Base-by-base conservation (phyloP, 116 monocot species). In the Thalassia testudinum region DNA sequence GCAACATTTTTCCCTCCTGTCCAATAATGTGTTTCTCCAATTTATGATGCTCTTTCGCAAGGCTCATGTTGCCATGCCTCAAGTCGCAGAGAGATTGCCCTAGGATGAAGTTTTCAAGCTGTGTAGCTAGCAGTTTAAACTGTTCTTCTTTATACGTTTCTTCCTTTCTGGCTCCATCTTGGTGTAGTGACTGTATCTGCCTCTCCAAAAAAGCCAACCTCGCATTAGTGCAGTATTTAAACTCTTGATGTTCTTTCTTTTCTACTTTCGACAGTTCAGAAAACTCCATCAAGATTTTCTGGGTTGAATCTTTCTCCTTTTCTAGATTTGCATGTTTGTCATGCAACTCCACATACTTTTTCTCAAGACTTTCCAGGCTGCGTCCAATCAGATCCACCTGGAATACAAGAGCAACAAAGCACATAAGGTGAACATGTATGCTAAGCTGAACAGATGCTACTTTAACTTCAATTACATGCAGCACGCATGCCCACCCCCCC, bases 361-460 rank as follows among this genome's bases (percentile, higher is more conserved):
- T 64, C 57, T 72, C 75, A 63, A 85, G 40, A 52, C 59, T 66
- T 56, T 70, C 50, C 65, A 89, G 28, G 58, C 26, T 60, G 2
- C 37, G 15, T 27, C 56, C 52, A 24, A 76, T 59, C n/a, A 20
- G 61, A 57, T 82, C 77, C 13, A 97, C 61, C 87, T 97, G 77
- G 68, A 26, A 53, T 28, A 40, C 14, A 40, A 40, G 40, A 8
- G n/a, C n/a, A n/a, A n/a, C n/a, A n/a, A n/a, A n/a, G n/a, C n/a
- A n/a, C n/a, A n/a, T n/a, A n/a, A n/a, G n/a, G n/a, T n/a, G n/a
- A n/a, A n/a, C n/a, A n/a, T n/a, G n/a, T n/a, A n/a, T n/a, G n/a
- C n/a, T n/a, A n/a, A n/a, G n/a, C n/a, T n/a, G n/a, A n/a, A n/a
- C n/a, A n/a, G n/a, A n/a, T n/a, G n/a, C n/a, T n/a, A n/a, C n/a